Base-by-base conservation (phyloP, 495 filamentous ascomycete genomes). In the Umbilicaria muhlenbergii region DNA sequence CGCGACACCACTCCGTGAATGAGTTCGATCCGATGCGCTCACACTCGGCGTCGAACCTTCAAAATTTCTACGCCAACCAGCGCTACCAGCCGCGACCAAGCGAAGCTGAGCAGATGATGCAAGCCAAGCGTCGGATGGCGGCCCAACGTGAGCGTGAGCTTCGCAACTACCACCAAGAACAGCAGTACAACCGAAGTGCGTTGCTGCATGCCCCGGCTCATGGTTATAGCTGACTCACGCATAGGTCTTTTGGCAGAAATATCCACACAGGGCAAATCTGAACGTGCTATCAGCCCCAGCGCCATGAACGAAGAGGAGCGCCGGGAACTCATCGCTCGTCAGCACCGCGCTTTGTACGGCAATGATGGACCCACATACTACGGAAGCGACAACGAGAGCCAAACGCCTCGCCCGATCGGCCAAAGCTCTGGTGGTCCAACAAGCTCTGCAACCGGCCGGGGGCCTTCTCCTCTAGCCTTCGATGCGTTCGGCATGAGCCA, bases 111-210 rank as follows among this genome's bases (percentile, higher is more conserved):
- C 87, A 94, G 67, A 83, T 94, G 79, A 81, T 93, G 75, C 91
- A 95, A 75, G 88, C 86, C 59, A 96, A 98, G 71, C 81, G 91
- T 66, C 84, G 88, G 69, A 86, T 94, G 80, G 91, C 91, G 47
- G 91, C 91, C 66, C 89, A 94, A 67, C 84, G 91, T 65, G 91
- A 98, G 73, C 83, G 92, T 64, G 91, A 98, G 70, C 78, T 98
- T 64, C 86, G 91, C 65, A 98, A 98, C 67, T 96, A 95, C 70
- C 91, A 98, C 66, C 91, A 95, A 70, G 91, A 98, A 73, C 91
- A 98, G 74, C 91, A 98, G 77, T 96, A 92, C 73, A 92, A 95
- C 68, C 80, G 89, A 81, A 94, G 91, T 98, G 73, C 62, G 74
- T 74, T 67, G 64, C 66, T 73, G 66, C 59, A 55, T 67, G 57